Conservation (phyloP, 495 filamentous ascomycete species). For the Aspergillus haitiensis region DNA sequence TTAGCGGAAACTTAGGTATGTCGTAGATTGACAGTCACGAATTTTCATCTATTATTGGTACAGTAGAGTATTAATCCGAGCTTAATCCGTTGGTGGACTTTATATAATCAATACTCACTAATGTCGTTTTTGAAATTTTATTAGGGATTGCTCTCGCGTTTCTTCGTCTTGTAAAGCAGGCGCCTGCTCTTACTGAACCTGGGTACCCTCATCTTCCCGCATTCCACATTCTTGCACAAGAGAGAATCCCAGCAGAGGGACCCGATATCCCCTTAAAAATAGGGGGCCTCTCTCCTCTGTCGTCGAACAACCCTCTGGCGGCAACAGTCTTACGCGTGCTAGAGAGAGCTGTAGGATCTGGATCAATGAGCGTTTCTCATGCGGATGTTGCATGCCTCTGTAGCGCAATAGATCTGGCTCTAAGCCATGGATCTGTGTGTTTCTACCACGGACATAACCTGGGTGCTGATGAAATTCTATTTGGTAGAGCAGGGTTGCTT, state of each 20-base stretch:
- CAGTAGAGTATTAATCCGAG: not conserved
- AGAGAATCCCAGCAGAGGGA: constrained; percentile 8
- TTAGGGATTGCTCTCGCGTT: constrained; percentile 12
- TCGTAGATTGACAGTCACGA: not conserved
- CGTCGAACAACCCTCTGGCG: constrained; percentile 33
- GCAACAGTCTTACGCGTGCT: constrained; percentile 24
- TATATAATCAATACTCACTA: not conserved
- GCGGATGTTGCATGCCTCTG: constrained; percentile 33
- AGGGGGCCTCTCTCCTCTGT: constrained; percentile 36
- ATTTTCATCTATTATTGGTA: not conserved
- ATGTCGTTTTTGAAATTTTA: not conserved
- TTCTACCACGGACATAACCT: constrained; percentile 33
- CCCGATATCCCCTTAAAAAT: constrained; percentile 22
- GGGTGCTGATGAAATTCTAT: constrained; percentile 46
- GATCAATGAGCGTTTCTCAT: constrained; percentile 17
- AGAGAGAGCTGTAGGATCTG: constrained; percentile 27
- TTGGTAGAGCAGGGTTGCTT: constrained; percentile 46
- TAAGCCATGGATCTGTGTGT: constrained; percentile 36
- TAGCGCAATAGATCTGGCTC: constrained; percentile 32
- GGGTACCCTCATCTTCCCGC: not conserved
- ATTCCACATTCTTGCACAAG: constrained; percentile 6
- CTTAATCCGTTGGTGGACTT: not conserved
- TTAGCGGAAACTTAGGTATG: constrained; percentile 11
- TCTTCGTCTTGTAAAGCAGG: constrained; percentile 12
- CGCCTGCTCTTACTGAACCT: not conserved